These are phyloP conservation scores for Boletus bicolor DNA, from an alignment of 768 basidiomycete genomes.

Conservation along the genomic window DNA sequence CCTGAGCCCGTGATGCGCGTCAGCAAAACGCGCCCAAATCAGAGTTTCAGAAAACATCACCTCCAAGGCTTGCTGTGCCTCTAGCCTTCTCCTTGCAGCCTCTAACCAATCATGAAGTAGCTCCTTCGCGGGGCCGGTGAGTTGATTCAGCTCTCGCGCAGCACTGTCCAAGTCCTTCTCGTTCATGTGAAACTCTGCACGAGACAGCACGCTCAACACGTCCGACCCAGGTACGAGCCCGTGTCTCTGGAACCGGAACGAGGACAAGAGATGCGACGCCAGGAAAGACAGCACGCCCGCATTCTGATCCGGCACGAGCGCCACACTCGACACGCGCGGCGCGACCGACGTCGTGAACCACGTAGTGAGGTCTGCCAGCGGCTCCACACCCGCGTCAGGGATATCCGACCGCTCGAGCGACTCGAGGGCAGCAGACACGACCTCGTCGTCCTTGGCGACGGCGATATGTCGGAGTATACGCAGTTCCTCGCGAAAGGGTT, in stretches of 20 bases:
- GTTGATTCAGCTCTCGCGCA: constrained; percentile 85
- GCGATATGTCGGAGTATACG: constrained; percentile 74
- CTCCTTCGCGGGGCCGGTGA: constrained; percentile 75
- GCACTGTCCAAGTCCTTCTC: constrained; percentile 88
- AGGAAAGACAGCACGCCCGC: constrained; percentile 87
- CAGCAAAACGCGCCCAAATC: constrained; percentile 4
- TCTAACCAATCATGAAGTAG: constrained; percentile 85
- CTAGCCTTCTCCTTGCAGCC: constrained; percentile 81
- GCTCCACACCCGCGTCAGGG: constrained; percentile 83
- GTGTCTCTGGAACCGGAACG: constrained; percentile 74
- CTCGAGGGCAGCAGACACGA: constrained; percentile 64
- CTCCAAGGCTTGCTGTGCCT: constrained; percentile 90
- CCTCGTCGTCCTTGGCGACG: constrained; percentile 65
- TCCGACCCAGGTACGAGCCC: constrained; percentile 74
- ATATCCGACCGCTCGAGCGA: constrained; percentile 65
- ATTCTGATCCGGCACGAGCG: constrained; percentile 87
- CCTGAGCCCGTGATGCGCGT: constrained; percentile 38
- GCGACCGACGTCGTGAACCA: constrained; percentile 87
- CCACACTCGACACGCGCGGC: constrained; percentile 82
- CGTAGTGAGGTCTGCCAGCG: constrained; percentile 82
- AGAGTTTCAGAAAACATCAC: constrained; percentile 34
- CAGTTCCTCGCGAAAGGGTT: constrained; percentile 88
- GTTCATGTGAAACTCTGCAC: constrained; percentile 85
- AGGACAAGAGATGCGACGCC: constrained; percentile 72
- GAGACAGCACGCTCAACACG: constrained; percentile 79